Percentiles rank a stretch among this genome's conserved stretches.
These are phyloP conservation scores for Claviceps pazoutovae DNA, from an alignment of 2,329 filamentous ascomycete genomes.

Conservation along the genomic window DNA sequence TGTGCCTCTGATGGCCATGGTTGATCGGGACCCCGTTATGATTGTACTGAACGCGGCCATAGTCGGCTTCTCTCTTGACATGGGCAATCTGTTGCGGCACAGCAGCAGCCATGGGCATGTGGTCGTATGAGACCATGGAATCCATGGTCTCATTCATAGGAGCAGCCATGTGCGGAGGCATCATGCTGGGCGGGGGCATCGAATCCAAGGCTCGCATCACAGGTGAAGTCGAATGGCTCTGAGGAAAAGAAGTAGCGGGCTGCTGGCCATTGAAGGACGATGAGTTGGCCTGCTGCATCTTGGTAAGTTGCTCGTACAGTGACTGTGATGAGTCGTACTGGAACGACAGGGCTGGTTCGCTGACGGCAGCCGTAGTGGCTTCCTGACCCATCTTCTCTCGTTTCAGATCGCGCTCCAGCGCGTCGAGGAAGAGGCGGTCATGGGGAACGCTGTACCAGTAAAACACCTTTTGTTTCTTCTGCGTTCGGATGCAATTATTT, in stretches of 20 bases:
- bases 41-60: constrained; percentile 71
- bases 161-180: constrained; percentile 40
- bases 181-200: constrained; percentile 85
- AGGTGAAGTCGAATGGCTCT: constrained; percentile 74
- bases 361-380: constrained; percentile 89
- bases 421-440: constrained; percentile 92
- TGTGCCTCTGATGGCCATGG: constrained; percentile 78
- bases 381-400: constrained; percentile 99
- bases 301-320: constrained; percentile 97
- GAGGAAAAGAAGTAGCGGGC: constrained; percentile 45
- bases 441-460: constrained; percentile 99
- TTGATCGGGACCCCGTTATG: constrained; percentile 77
- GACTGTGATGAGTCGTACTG: constrained; percentile 99
- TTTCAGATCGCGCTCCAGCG: constrained; percentile 92
- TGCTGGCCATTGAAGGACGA: constrained; percentile 85
- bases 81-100: constrained; percentile 51
- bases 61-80: constrained; percentile 84
- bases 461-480: constrained; percentile 99
- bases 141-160: constrained; percentile 53
- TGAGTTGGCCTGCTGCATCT: constrained; percentile 96
- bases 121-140: constrained; percentile 54
- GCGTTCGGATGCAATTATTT: constrained; percentile 99
- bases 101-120: constrained; percentile 55
- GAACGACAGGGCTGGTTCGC: constrained; percentile 93
- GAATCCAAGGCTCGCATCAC: constrained; percentile 82